Evolutionary conservation across 805 yeast species (phyloP).

Genomic region (Starmerella stigmatis): DNA sequence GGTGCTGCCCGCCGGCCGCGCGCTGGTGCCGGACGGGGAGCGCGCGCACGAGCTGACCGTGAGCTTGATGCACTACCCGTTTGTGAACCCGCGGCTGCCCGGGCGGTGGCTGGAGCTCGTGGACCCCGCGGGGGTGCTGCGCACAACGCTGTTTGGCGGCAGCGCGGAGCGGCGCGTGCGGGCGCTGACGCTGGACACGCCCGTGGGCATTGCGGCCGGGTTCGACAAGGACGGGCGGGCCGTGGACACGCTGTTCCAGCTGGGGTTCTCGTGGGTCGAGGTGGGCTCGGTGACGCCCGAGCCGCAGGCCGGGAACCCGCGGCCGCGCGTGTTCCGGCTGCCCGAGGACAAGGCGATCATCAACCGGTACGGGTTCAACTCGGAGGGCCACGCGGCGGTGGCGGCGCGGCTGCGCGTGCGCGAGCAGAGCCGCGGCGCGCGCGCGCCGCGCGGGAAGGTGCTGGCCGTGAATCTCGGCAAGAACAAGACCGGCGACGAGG

Average conservation of each 20-base stretch:
- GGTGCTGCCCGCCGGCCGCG: conserved; percentile 64
- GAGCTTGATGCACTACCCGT: conserved; percentile 44
- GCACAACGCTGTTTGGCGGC: conserved; percentile 25
- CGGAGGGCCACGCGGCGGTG: conserved; percentile 74
- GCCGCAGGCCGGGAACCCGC: conserved; percentile 93
- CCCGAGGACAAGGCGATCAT: conserved; percentile 81
- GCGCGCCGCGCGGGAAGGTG: conserved; percentile 29
- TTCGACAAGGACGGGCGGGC: conserved; percentile 90
- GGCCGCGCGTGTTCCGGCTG: conserved; percentile 80
- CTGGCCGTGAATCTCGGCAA: conserved; percentile 84
- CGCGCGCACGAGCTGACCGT: conserved; percentile 73
- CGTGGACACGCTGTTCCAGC: conserved; percentile 62
- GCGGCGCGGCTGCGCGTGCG: conserved; percentile 57
- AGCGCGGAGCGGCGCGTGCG: conserved; percentile 23
- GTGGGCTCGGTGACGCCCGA: conserved; percentile 87
- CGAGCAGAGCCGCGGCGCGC: conserved; percentile 33
- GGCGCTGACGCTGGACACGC: conserved; percentile 45
- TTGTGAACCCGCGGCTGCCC: conserved; percentile 27
- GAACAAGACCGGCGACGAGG: conserved; percentile 84
- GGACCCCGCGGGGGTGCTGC: conserved; percentile 28
- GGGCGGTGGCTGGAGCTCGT: conserved; percentile 24
- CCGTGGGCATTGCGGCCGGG: conserved; percentile 93
- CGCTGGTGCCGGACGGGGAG: conserved; percentile 63
- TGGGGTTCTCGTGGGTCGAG: conserved; percentile 85
- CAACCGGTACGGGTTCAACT: conserved; percentile 90